phyloP scores from a whole-genome alignment of 768 basidiomycete species.

The Chalciporus sphaerocephalus region DNA sequence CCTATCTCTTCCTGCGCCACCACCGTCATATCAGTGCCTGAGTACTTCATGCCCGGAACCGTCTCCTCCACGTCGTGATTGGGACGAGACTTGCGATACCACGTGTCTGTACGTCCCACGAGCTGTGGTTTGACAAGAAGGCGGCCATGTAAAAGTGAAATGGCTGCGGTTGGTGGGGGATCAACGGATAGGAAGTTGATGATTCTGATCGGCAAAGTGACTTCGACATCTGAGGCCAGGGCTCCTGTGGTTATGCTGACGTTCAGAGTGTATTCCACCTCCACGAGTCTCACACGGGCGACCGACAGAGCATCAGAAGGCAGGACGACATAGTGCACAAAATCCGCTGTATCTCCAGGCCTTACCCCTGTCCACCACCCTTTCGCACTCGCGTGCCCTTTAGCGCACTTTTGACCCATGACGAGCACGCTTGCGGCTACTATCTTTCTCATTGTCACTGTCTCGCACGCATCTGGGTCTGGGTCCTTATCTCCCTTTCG shows the following conservation, averaged over 20 bases:
- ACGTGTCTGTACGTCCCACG: slow-evolving; percentile 19
- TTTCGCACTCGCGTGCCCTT: slow-evolving; percentile 71
- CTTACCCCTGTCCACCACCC: slow-evolving; percentile 89
- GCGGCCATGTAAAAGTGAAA: slow-evolving; percentile 18
- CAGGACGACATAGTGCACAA: slow-evolving; percentile 64
- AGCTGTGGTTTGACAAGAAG: slow-evolving; percentile 24
- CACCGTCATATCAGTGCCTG: slow-evolving; percentile 25
- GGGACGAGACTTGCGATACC: slow-evolving; percentile 29
- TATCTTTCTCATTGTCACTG: slow-evolving; percentile 55
- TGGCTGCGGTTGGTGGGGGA: slow-evolving; percentile 52
- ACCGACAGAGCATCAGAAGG: slow-evolving; percentile 72
- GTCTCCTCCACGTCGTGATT: slow-evolving; percentile 21
- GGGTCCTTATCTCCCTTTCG: slow-evolving; percentile 30
- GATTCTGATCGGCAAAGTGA: slow-evolving; percentile 69
- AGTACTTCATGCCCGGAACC: slow-evolving; percentile 33
- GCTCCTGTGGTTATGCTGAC: slow-evolving; percentile 59
- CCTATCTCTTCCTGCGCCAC: slow-evolving; percentile 20
- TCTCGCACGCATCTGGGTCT: slow-evolving; percentile 61
- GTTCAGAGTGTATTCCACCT: slow-evolving; percentile 70
- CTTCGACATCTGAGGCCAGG: slow-evolving; percentile 58
- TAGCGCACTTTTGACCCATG: slow-evolving; percentile 56
- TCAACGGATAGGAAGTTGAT: slow-evolving; percentile 86
- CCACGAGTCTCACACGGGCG: slow-evolving; percentile 61
- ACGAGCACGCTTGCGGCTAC: slow-evolving; percentile 64
- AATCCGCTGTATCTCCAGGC: slow-evolving; percentile 55